A percentile compares a stretch with the other conserved stretches of the same genome.
Conservation (phyloP, 805 yeast species). For the Starmerella powellii region DNA sequence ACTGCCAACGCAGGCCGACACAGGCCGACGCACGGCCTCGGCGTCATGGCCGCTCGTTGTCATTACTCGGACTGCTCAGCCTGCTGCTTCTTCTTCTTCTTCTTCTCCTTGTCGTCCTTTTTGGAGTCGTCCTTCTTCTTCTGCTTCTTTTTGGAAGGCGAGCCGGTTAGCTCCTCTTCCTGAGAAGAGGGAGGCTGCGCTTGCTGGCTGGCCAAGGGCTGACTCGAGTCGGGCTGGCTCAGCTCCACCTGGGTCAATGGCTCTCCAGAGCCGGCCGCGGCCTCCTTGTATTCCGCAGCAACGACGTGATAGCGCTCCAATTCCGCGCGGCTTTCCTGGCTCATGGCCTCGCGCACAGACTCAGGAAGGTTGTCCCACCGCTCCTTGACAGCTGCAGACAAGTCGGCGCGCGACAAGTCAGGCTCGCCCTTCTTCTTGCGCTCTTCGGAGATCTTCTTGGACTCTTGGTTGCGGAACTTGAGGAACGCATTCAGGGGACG, state of each 20-base stretch:
- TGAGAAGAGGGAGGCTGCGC: not conserved
- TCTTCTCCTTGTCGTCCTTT: slow-evolving; percentile 37
- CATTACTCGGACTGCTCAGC: too few species aligned
- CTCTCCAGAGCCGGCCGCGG: not conserved
- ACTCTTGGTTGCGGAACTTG: slow-evolving; percentile 58
- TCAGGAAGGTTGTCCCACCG: slow-evolving; percentile 65
- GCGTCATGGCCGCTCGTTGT: too few species aligned
- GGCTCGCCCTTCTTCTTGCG: slow-evolving; percentile 48
- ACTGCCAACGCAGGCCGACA: too few species aligned
- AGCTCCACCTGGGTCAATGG: not conserved
- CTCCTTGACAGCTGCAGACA: slow-evolving; percentile 65
- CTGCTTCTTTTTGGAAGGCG: slow-evolving; percentile 23
- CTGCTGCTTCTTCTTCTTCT: slow-evolving; percentile 41
- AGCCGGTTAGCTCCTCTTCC: not conserved
- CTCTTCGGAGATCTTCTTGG: slow-evolving; percentile 59
- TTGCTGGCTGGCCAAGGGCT: not conserved
- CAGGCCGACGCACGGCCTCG: too few species aligned
- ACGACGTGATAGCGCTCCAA: slow-evolving; percentile 36
- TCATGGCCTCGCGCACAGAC: slow-evolving; percentile 63
- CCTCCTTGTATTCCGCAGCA: slow-evolving; percentile 37
- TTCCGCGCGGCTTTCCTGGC: slow-evolving; percentile 39
- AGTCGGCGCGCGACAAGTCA: slow-evolving; percentile 59
- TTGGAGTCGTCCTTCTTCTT: slow-evolving; percentile 20
- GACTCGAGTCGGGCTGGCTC: not conserved
- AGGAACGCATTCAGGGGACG: slow-evolving; percentile 85